Evolutionary conservation across 2,329 filamentous ascomycete species (phyloP).

Genomic region (Colletotrichum sublineola): DNA sequence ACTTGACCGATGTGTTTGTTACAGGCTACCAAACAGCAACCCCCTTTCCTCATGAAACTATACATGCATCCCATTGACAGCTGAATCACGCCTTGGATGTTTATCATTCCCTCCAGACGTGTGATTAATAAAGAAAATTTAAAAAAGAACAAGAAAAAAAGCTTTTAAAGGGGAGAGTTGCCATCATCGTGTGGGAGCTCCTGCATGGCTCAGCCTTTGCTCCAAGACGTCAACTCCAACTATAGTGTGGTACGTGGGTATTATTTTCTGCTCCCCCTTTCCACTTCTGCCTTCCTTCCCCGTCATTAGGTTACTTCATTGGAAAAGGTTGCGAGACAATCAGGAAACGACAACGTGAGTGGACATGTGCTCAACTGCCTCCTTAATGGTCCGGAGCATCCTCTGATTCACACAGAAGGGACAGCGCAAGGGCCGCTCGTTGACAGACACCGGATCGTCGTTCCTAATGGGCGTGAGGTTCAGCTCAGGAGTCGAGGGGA

Average conservation of each 20-base stretch:
- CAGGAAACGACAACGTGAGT: constrained; percentile 70
- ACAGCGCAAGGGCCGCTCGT: constrained; percentile 67
- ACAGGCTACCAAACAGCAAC: not conserved
- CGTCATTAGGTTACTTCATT: not conserved
- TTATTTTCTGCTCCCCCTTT: constrained; percentile 5
- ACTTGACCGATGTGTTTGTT: not conserved
- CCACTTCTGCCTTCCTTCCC: not conserved
- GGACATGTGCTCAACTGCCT: constrained; percentile 73
- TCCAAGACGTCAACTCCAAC: not conserved
- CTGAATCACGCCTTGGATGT: not conserved
- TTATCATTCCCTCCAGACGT: not conserved
- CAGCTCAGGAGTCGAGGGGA: constrained; percentile 54
- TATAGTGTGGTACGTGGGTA: constrained; percentile 17
- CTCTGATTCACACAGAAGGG: constrained; percentile 73
- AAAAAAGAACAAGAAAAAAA: not conserved
- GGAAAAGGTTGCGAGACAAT: constrained; percentile 1
- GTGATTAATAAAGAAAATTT: not conserved
- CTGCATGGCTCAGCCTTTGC: not conserved
- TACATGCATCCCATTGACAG: not conserved
- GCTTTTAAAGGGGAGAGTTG: not conserved
- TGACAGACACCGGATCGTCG: constrained; percentile 59
- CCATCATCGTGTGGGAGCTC: not conserved
- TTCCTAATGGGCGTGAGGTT: constrained; percentile 69
- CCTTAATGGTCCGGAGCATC: constrained; percentile 71
- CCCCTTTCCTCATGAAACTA: not conserved